phyloP scores from a whole-genome alignment of 441 rosid genomes.

The Melastoma candidum region DNA sequence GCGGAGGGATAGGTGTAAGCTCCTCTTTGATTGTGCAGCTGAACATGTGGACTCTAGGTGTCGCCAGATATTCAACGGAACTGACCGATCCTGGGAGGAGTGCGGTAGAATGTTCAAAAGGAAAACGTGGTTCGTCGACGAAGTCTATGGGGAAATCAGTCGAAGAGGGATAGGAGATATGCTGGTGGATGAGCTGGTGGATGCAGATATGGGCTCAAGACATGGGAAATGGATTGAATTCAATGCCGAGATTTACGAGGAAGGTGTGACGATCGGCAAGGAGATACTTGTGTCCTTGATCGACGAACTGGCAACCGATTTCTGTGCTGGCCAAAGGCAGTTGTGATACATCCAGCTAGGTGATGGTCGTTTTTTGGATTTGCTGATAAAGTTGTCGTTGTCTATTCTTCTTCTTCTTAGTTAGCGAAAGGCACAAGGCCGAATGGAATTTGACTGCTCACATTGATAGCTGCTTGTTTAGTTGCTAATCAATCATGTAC shows the following conservation, averaged over 20 bases:
- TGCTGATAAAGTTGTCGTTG: too few relatives aligned
- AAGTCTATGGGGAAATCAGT: slow-evolving; percentile 42
- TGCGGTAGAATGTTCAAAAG: slow-evolving; percentile 21
- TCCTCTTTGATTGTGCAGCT: slow-evolving; percentile 47
- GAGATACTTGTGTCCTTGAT: slow-evolving; percentile 51
- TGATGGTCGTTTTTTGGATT: too few relatives aligned
- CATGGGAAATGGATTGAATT: slow-evolving; percentile 70
- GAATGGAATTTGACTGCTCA: too few relatives aligned
- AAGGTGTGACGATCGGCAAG: slow-evolving; percentile 49
- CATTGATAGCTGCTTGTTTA: too few relatives aligned
- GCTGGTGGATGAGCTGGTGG: slow-evolving; percentile 78
- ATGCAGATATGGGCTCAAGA: slow-evolving; percentile 56
- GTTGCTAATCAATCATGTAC: too few relatives aligned
- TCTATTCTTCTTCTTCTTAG: too few relatives aligned
- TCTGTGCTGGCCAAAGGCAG: slow-evolving; percentile 9
- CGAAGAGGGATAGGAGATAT: slow-evolving; percentile 50
- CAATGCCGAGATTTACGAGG: slow-evolving; percentile 50
- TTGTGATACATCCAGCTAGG: too few relatives aligned
- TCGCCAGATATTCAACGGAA: slow-evolving; percentile 26
- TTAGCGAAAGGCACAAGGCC: too few relatives aligned
- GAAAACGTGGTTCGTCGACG: slow-evolving; percentile 41
- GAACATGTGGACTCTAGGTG: slow-evolving; percentile 41
- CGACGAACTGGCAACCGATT: slow-evolving; percentile 63
- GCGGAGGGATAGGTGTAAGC: slow-evolving; percentile 29
- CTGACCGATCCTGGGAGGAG: slow-evolving; percentile 34